phyloP scores from a whole-genome alignment of 345 rosid species.

The Physaria fendleri region DNA sequence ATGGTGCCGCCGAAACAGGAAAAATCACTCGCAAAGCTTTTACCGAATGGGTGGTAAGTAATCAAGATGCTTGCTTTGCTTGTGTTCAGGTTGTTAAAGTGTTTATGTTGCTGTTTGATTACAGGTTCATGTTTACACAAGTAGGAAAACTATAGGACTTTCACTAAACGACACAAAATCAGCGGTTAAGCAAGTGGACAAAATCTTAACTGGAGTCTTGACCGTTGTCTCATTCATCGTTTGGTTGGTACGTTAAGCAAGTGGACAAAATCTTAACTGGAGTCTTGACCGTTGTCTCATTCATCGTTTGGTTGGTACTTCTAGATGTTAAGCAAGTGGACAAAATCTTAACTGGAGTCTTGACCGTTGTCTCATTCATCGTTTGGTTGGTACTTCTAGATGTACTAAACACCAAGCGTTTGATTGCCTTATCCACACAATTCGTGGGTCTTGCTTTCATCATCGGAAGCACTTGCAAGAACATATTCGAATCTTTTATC shows the following conservation, averaged over 20 bases:
- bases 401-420: constrained; percentile 61
- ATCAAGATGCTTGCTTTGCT: too few species aligned
- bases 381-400: constrained; percentile 66
- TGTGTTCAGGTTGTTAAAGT: too few species aligned
- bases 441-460: constrained; percentile 60
- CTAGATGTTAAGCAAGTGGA: constrained; percentile 59
- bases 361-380: constrained; percentile 35
- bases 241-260: constrained; percentile 75
- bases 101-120: too few species aligned
- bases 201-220: constrained; percentile 48
- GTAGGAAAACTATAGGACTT: constrained; percentile 58
- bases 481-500: constrained; percentile 61
- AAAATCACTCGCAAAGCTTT: constrained; percentile 53
- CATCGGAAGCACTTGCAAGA: constrained; percentile 78
- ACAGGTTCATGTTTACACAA: constrained; percentile 75
- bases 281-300: constrained; percentile 34
- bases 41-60: constrained; percentile 74
- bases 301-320: constrained; percentile 65
- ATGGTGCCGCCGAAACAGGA: constrained; percentile 42
- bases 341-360: constrained; percentile 51
- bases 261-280: too few species aligned
- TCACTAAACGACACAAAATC: constrained; percentile 82
- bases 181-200: constrained; percentile 68
- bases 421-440: constrained; percentile 55
- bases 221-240: constrained; percentile 35